Conservation (phyloP, 2,329 filamentous ascomycete genomes). For the Pyricularia sp. region DNA sequence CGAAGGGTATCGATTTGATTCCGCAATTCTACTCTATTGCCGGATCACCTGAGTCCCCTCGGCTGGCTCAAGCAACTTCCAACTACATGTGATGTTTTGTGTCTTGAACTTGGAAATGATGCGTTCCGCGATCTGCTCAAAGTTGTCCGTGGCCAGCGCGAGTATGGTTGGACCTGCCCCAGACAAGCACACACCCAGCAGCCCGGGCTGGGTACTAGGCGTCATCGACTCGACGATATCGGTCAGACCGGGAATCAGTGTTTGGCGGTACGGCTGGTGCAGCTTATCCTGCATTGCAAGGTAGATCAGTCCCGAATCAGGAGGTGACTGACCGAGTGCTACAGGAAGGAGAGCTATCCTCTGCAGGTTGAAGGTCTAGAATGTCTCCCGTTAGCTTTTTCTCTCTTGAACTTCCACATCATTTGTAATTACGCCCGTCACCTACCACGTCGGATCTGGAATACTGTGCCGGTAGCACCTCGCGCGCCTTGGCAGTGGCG, state of each 20-base stretch:
- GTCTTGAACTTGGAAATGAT: constrained; percentile 67
- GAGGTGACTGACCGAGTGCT: constrained; percentile 80
- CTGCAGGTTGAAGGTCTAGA: constrained; percentile 80
- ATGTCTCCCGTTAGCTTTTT: neutral
- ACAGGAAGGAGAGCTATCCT: constrained; percentile 84
- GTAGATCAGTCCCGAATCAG: constrained; percentile 89
- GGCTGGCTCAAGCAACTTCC: constrained; percentile 82
- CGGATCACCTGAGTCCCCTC: constrained; percentile 51
- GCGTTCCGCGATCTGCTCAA: constrained; percentile 72
- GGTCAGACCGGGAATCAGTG: constrained; percentile 81
- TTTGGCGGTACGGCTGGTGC: constrained; percentile 91
- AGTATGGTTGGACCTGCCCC: constrained; percentile 93
- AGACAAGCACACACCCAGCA: constrained; percentile 89
- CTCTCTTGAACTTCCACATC: neutral
- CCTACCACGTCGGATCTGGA: constrained; percentile 72
- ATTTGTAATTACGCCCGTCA: constrained; percentile 10
- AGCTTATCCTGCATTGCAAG: constrained; percentile 98
- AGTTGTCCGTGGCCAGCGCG: constrained; percentile 83
- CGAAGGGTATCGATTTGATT: neutral
- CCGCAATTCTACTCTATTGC: constrained; percentile 11
- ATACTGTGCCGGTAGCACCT: constrained; percentile 74
- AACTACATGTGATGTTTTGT: constrained; percentile 69
- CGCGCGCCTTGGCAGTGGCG: constrained; percentile 82
- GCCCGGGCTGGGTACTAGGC: constrained; percentile 73
- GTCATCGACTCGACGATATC: constrained; percentile 90